Evolutionary conservation across 2,329 filamentous ascomycete species (phyloP).

Genomic region (Diplodia intermedia): DNA sequence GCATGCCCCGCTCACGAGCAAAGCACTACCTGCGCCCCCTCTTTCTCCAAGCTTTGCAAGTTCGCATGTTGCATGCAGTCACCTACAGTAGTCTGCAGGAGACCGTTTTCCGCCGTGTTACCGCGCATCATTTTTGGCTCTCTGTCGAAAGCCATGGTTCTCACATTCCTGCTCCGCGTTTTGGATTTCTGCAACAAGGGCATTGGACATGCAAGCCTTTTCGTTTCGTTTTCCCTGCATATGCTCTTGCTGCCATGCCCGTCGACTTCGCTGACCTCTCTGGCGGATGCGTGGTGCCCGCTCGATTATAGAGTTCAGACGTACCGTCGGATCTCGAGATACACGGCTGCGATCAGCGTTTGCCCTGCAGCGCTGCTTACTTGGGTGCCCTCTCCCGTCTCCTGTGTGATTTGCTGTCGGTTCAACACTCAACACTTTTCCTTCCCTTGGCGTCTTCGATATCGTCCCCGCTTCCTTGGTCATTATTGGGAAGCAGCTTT

Average conservation of each 20-base stretch:
- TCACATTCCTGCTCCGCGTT: not conserved
- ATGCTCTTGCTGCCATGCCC: not conserved
- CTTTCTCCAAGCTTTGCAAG: not conserved
- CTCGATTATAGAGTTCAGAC: not conserved
- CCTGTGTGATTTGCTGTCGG: not conserved
- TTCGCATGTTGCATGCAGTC: not conserved
- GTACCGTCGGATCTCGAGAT: not conserved
- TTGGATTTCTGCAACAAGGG: not conserved
- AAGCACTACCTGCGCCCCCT: not conserved
- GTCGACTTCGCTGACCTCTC: not conserved
- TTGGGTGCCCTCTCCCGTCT: not conserved
- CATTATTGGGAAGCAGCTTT: too few relatives aligned
- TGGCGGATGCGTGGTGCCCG: not conserved
- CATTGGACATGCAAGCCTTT: not conserved
- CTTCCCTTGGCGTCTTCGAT: not conserved
- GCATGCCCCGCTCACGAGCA: not conserved
- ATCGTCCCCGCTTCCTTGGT: too few relatives aligned
- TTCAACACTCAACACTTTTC: not conserved
- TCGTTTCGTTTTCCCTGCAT: not conserved
- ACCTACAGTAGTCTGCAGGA: not conserved
- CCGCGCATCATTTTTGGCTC: not conserved
- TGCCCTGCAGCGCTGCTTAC: not conserved
- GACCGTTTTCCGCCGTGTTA: not conserved
- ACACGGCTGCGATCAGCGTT: not conserved
- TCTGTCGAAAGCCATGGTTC: not conserved